A percentile compares a stretch with the other conserved stretches of the same genome.
Evolutionary conservation across 371 early-diverging fungal genomes (phyloP).

Genomic region (Spraguea lophii): DNA sequence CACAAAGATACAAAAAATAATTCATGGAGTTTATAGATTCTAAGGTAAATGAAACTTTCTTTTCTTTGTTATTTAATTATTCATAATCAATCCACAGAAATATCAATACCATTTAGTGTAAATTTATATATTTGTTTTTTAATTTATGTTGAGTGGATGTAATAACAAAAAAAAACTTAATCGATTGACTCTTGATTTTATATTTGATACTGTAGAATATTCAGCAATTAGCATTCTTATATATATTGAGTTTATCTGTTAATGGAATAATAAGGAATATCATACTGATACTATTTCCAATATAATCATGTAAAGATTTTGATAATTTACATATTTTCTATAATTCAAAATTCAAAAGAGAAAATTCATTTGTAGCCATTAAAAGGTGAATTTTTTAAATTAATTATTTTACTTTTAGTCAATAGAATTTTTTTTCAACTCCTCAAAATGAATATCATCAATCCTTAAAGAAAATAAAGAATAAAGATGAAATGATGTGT

Average conservation of each 20-base stretch:
- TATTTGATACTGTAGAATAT: slow-evolving; percentile 98
- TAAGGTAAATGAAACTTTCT: slow-evolving; percentile 90
- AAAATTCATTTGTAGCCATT: too few relatives aligned
- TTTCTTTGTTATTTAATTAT: slow-evolving; percentile 87
- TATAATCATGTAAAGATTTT: slow-evolving; percentile 68
- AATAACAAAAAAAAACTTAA: slow-evolving; percentile 89
- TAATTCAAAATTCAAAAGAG: too few relatives aligned
- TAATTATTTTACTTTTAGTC: too few relatives aligned
- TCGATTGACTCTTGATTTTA: slow-evolving; percentile 94
- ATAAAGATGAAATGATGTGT: slow-evolving; percentile 56
- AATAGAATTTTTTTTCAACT: too few relatives aligned
- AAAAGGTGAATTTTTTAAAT: too few relatives aligned
- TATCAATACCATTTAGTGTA: slow-evolving; percentile 64
- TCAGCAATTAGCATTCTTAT: slow-evolving; percentile 89
- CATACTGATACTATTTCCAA: slow-evolving; percentile 98
- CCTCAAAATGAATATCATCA: too few relatives aligned
- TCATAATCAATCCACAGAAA: slow-evolving; percentile 81
- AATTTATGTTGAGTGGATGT: slow-evolving; percentile 90
- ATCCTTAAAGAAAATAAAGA: slow-evolving; percentile 60
- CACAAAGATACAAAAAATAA: slow-evolving; percentile 92
- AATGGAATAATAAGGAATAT: slow-evolving; percentile 83
- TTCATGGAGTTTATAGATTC: slow-evolving; percentile 98
- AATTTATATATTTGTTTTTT: slow-evolving; percentile 73
- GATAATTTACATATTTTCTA: too few relatives aligned
- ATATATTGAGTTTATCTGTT: slow-evolving; percentile 73